phyloP scores from a whole-genome alignment of 2,329 filamentous ascomycete genomes.

The Monosporascus sp. region DNA sequence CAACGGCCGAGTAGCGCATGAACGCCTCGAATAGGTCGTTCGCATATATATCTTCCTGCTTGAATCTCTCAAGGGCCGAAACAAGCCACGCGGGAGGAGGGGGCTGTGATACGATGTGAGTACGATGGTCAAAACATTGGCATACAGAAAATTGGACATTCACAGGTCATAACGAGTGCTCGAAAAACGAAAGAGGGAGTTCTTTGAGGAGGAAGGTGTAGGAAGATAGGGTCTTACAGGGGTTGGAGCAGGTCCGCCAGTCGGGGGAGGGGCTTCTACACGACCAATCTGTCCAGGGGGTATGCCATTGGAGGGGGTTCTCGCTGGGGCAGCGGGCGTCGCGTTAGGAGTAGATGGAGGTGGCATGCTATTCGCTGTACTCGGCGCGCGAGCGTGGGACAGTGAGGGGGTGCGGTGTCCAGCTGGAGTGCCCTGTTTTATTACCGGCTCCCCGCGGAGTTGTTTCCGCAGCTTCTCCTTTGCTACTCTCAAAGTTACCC shows the following conservation, averaged over 20 bases:
- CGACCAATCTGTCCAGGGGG: slow-evolving; percentile 58
- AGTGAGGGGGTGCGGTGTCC: slow-evolving; percentile 39
- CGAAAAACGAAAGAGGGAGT: slow-evolving; percentile 25
- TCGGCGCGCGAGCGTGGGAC: slow-evolving; percentile 44
- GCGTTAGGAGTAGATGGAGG: slow-evolving; percentile 28
- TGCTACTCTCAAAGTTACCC: slow-evolving; percentile 71
- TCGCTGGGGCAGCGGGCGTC: slow-evolving; percentile 14
- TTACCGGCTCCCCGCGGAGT: slow-evolving; percentile 44
- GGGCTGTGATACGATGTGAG: slow-evolving; percentile 50
- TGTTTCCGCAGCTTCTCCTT: slow-evolving; percentile 67
- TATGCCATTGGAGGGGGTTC: slow-evolving; percentile 21
- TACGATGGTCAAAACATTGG: slow-evolving; percentile 10
- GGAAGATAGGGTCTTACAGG: slow-evolving; percentile 49
- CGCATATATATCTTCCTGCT: slow-evolving; percentile 58
- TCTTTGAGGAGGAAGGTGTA: slow-evolving; percentile 11
- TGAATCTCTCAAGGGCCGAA: slow-evolving; percentile 64
- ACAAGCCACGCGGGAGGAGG: slow-evolving; percentile 83
- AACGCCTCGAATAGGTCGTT: slow-evolving; percentile 80
- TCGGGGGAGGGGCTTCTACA: slow-evolving; percentile 60
- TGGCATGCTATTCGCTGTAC: slow-evolving; percentile 27
- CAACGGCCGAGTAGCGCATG: slow-evolving; percentile 85
- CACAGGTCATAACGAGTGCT: slow-evolving; percentile 27
- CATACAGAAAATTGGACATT: slow-evolving; percentile 8
- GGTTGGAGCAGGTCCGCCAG: slow-evolving; percentile 49
- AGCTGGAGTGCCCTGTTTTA: slow-evolving; percentile 36